Base-by-base conservation (phyloP, 2,329 filamentous ascomycete species). In the Penicillium frequentans region DNA sequence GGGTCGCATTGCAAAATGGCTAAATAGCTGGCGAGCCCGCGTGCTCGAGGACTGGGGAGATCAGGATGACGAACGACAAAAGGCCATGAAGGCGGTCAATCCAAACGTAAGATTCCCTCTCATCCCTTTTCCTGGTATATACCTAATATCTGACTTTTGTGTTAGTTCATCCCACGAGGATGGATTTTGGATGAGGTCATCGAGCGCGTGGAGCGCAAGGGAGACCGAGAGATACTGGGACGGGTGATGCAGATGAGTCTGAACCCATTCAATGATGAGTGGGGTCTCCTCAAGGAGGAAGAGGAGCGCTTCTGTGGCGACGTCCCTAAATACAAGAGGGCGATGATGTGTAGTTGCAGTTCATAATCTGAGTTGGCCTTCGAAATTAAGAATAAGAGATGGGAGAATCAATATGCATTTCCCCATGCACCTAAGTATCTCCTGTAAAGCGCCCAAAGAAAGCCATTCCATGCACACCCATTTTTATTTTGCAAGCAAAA, bases 141-240 rank as follows among this genome's bases (percentile, higher is more conserved):
- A 14, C 2, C 31, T 3, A 13, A 19, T 29, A 19, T 49, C 57
- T 56, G 37, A 60, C 23, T 9, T 31, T 39, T 44, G 5, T 8
- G 50, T 23, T 49, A 84, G 77, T 99, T 99, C 68, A 81, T 97
- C 0, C 91, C 95, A 0, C 85, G 92, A 47, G 88, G 90, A 19
- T 99, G 93, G 93, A 85, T 99, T 51, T 81, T 99, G 21, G 93
- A 98, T 71, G 95, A 99, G 74, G 74, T 99, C 14, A 98, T 99
- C 64, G 85, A 89, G 46, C 84, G 91, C 10, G 93, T 98, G 0
- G 91, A 98, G 74, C 90, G 90, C 71, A 86, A 88, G 51, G 86
- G 87, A 2, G 93, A 99, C 68, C 82, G 90, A 54, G 88, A 92
- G 9, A 87, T 98, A 35, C 73, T 99, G 45, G 80, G 84, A 13